Base-by-base conservation (phyloP, 257 asterid genomes). In the Henckelia pumila region DNA sequence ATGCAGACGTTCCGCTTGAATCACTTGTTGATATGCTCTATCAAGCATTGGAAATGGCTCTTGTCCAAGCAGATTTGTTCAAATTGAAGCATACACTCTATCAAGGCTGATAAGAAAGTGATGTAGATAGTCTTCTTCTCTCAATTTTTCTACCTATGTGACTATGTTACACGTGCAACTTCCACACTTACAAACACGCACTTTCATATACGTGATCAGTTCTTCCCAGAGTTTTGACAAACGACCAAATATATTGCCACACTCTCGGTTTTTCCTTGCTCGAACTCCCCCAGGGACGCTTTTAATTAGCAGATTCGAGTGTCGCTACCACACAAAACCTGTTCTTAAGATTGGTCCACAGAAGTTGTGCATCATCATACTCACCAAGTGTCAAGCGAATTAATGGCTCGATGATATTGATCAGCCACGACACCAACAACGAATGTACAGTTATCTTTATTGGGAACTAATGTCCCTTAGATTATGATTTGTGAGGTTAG, bases 1-100 rank as follows among this genome's bases (percentile, higher is more conserved):
- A 56, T 4, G 24, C 5, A 17, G 60, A 3, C 60, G n/a, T n/a
- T n/a, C n/a, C n/a, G n/a, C n/a, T n/a, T n/a, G n/a, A n/a, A n/a
- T n/a, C n/a, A n/a, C n/a, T 56, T 56, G 60, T 56, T 56, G 23
- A 56, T 56, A n/a, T 11, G 60, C 60, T 56, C 9, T 16, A 50
- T 50, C 56, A 13, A n/a, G n/a, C 9, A 3, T 50, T 5, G 9
- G 9, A 3, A 16, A 21, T 19, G 60, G 24, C 60, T 56, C 59
- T 55, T 56, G 60, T 56, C 26, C 23, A 56, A 4, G 25, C 2
- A 17, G 6, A 17, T n/a, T 17, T 2, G 25, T 21, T n/a, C 26
- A 13, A 56, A 56, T 21, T 5, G 60, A 56, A 56, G 60, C 60
- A 56, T 56, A 56, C 21, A 14, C 25, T 21, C 60, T 13, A 20